Percentiles rank a stretch among this genome's conserved stretches.
These are phyloP conservation scores for Leccinum incarnatum DNA, from an alignment of 768 basidiomycete genomes.

Conservation along the genomic window DNA sequence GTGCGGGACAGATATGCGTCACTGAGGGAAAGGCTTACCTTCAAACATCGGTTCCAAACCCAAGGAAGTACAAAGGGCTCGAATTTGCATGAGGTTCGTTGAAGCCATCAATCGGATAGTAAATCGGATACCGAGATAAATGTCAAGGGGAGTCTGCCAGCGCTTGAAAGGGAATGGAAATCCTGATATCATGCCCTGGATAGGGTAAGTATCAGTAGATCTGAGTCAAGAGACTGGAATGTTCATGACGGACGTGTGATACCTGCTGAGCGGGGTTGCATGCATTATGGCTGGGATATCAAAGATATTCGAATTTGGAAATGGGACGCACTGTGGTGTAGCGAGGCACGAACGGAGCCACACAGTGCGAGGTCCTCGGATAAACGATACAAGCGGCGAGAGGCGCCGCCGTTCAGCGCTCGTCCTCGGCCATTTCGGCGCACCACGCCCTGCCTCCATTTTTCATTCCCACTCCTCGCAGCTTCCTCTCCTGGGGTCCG, in stretches of 20 bases:
- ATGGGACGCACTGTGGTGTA: too few species aligned
- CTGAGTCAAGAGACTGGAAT: background rate
- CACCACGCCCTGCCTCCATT: background rate
- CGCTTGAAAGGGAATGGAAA: conserved; percentile 5
- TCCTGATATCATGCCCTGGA: conserved; percentile 7
- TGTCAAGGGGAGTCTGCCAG: conserved; percentile 14
- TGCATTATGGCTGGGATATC: background rate
- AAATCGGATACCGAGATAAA: conserved; percentile 5
- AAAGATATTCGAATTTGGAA: too few species aligned
- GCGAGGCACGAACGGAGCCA: too few species aligned
- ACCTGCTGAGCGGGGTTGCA: conserved; percentile 8
- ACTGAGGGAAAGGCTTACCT: background rate
- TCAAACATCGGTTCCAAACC: background rate
- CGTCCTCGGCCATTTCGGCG: too few species aligned
- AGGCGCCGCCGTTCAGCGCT: background rate
- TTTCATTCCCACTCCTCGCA: too few species aligned
- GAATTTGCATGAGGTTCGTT: background rate
- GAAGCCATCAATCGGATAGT: background rate
- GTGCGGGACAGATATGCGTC: conserved; percentile 1
- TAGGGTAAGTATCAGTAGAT: background rate
- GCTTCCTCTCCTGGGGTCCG: background rate
- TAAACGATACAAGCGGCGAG: background rate
- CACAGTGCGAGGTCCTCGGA: too few species aligned
- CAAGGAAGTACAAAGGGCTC: background rate
- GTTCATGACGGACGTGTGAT: background rate